These are phyloP conservation scores for Pontederia paniculata DNA, from an alignment of 176 grass and related monocot species.

Conservation along the genomic window DNA sequence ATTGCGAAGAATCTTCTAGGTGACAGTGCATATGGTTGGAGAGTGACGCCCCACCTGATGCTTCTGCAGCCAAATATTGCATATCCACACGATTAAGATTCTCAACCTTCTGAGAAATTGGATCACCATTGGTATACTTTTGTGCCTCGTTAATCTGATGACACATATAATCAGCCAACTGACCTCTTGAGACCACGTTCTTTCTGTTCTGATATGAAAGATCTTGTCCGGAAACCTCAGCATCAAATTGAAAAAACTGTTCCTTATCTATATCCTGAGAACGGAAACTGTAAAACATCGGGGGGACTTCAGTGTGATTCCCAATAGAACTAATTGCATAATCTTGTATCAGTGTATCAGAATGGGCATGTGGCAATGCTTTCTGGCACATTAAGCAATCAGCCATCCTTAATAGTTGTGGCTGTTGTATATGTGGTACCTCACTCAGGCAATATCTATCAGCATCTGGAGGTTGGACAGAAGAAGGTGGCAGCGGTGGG, in stretches of 20 bases:
- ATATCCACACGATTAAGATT: too few relatives aligned
- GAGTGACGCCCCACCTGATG: too few relatives aligned
- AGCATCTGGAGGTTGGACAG: constrained; percentile 37
- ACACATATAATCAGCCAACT: too few relatives aligned
- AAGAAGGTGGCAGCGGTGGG: constrained; percentile 46
- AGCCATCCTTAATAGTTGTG: constrained; percentile 30
- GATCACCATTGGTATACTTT: too few relatives aligned
- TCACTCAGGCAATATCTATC: constrained; percentile 28
- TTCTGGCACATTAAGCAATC: constrained; percentile 80
- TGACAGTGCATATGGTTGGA: too few relatives aligned
- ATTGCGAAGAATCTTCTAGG: too few relatives aligned
- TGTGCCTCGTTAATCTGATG: too few relatives aligned
- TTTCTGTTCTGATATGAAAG: neutral
- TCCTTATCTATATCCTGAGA: constrained; percentile 39
- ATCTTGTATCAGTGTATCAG: constrained; percentile 53
- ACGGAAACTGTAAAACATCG: constrained; percentile 40
- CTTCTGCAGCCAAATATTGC: too few relatives aligned
- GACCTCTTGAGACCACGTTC: too few relatives aligned
- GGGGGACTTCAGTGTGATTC: constrained; percentile 23
- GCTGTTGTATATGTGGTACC: neutral
- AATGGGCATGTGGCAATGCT: constrained; percentile 64
- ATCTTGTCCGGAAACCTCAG: neutral
- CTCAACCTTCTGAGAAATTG: too few relatives aligned
- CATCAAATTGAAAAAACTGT: constrained; percentile 3
- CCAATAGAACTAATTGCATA: constrained; percentile 20